These are phyloP conservation scores for Tephrocybe sp. DNA, from an alignment of 768 basidiomycete genomes.

Conservation along the genomic window DNA sequence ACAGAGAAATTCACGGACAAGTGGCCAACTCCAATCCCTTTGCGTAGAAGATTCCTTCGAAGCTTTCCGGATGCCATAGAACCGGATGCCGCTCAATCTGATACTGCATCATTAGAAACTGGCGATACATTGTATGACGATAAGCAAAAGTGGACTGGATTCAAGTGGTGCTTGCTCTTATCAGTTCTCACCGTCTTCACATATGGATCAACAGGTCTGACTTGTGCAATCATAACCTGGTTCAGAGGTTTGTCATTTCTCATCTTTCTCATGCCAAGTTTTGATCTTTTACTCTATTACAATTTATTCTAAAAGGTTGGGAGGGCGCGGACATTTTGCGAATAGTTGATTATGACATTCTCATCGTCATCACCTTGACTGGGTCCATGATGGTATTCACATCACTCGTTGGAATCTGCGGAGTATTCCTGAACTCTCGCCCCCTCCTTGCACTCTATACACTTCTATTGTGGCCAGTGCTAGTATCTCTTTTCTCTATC, in stretches of 20 bases:
- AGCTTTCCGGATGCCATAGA: slow-evolving; percentile 2
- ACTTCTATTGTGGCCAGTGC: slow-evolving; percentile 63
- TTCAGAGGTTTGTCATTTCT: slow-evolving; percentile 43
- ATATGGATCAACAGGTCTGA: slow-evolving; percentile 50
- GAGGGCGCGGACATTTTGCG: slow-evolving; percentile 59
- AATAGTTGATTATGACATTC: slow-evolving; percentile 55
- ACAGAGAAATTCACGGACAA: slow-evolving; percentile 48
- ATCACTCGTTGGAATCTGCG: slow-evolving; percentile 56
- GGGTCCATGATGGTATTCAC: slow-evolving; percentile 56
- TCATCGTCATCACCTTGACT: slow-evolving; percentile 55
- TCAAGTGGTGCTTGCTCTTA: slow-evolving; percentile 59
- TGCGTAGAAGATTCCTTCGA: slow-evolving; percentile 19
- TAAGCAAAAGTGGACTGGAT: slow-evolving; percentile 52
- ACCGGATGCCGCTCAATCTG: slow-evolving; percentile 8
- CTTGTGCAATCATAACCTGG: slow-evolving; percentile 56
- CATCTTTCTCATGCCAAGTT: not conserved
- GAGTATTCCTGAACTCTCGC: slow-evolving; percentile 63
- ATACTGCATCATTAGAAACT: slow-evolving; percentile 29
- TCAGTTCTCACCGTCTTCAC: slow-evolving; percentile 53
- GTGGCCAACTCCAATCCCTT: slow-evolving; percentile 42
- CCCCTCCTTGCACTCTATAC: slow-evolving; percentile 66
- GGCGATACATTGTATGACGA: slow-evolving; percentile 35
- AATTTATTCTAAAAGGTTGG: slow-evolving; percentile 44
- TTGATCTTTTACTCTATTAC: slow-evolving; percentile 3
- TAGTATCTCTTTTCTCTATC: slow-evolving; percentile 54